phyloP scores from a whole-genome alignment of 208 protist genomes.

The Leishmania major region DNA sequence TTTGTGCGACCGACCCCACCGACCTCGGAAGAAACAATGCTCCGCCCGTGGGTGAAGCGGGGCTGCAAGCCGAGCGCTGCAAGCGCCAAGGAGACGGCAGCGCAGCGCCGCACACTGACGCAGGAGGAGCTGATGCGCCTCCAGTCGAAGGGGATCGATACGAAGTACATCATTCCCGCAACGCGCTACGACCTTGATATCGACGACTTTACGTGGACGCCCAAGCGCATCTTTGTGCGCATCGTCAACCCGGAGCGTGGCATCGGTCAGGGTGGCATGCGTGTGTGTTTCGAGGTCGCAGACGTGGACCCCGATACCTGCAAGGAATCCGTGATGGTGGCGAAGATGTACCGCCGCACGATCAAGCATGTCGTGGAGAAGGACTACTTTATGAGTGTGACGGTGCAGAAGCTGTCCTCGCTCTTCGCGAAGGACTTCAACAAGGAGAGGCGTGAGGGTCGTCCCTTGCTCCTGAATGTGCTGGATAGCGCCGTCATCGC shows the following conservation, averaged over 20 bases:
- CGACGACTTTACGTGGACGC: conserved; percentile 38
- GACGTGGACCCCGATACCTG: conserved; percentile 53
- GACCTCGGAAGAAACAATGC: background rate
- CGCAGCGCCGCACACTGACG: conserved; percentile 12
- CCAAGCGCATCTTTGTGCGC: conserved; percentile 39
- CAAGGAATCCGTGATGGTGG: conserved; percentile 47
- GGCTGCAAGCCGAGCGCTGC: background rate
- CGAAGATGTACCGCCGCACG: conserved; percentile 73
- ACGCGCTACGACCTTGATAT: conserved; percentile 62
- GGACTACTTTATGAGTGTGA: conserved; percentile 77
- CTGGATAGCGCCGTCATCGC: conserved; percentile 44
- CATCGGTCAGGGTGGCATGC: conserved; percentile 72
- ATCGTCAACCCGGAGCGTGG: conserved; percentile 43
- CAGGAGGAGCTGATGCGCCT: conserved; percentile 11
- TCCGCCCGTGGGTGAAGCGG: conserved; percentile 13
- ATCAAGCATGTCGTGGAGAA: conserved; percentile 65
- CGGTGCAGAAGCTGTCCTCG: conserved; percentile 61
- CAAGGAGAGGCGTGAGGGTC: conserved; percentile 25
- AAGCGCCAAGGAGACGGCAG: background rate
- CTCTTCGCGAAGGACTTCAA: conserved; percentile 70
- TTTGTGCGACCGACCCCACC: background rate
- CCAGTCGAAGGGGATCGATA: conserved; percentile 18
- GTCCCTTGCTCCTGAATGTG: conserved; percentile 36
- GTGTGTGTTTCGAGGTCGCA: conserved; percentile 72
- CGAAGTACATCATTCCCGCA: conserved; percentile 40